phyloP scores from a whole-genome alignment of 2,329 filamentous ascomycete genomes.

The Neofusicoccum parvum region DNA sequence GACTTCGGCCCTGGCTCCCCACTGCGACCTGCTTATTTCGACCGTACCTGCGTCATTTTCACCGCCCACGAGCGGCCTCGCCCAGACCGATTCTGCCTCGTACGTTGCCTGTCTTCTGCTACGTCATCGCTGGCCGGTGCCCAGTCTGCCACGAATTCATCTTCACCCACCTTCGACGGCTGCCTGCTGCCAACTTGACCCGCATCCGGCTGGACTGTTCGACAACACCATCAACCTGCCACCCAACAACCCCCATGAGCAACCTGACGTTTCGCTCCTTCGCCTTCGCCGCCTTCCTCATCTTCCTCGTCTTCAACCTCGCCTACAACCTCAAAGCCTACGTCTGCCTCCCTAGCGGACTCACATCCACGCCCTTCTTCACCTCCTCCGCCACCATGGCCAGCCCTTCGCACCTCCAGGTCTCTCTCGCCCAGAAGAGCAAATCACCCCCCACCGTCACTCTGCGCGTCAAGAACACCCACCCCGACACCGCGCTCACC shows the following conservation, averaged over 20 bases:
- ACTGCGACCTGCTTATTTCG: not conserved
- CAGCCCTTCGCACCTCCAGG: constrained; percentile 36
- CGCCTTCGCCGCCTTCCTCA: not conserved
- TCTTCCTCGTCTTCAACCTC: constrained; percentile 36
- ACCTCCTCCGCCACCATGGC: constrained; percentile 38
- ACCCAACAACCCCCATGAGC: constrained; percentile 19
- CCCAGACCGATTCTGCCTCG: not conserved
- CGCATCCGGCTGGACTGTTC: constrained; percentile 23
- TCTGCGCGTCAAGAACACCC: constrained; percentile 41
- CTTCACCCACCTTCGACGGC: not conserved
- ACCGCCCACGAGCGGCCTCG: not conserved
- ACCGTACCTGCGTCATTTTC: constrained; percentile 10
- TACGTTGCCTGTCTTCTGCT: no score
- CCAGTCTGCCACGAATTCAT: not conserved
- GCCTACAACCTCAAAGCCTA: constrained; percentile 30
- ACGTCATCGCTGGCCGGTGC: not conserved
- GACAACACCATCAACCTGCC: constrained; percentile 31
- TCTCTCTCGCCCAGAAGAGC: constrained; percentile 34
- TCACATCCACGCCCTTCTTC: not conserved
- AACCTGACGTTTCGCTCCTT: not conserved
- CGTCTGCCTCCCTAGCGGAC: not conserved
- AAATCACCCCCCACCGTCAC: constrained; percentile 35
- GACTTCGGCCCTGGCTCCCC: not conserved
- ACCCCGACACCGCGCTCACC: constrained; percentile 36
- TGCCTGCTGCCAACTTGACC: not conserved